A percentile compares a stretch with the other conserved stretches of the same genome.
Conservation (phyloP, 768 basidiomycete genomes). For the Amanita jacksonii region DNA sequence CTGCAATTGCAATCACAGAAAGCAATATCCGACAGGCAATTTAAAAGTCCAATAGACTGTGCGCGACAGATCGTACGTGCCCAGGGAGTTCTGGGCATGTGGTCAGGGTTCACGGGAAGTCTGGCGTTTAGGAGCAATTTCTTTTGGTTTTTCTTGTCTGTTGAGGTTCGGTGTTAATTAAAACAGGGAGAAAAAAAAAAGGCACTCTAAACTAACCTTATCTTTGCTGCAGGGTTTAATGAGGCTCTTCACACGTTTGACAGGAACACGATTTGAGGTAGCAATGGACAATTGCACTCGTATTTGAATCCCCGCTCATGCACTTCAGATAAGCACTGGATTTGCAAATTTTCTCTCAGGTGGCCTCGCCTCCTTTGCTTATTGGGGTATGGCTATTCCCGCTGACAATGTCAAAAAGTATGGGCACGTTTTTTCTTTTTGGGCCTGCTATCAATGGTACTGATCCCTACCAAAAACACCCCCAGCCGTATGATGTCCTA, state of each 20-base stretch:
- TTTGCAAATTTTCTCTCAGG: slow-evolving; percentile 58
- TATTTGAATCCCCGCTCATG: too few relatives aligned
- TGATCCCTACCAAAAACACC: background rate
- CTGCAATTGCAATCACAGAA: slow-evolving; percentile 59
- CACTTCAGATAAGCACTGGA: slow-evolving; percentile 47
- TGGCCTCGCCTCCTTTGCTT: slow-evolving; percentile 50
- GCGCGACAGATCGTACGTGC: slow-evolving; percentile 49
- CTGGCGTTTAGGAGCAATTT: slow-evolving; percentile 67
- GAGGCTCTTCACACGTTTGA: slow-evolving; percentile 43
- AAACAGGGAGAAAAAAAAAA: too few relatives aligned
- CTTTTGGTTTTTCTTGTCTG: slow-evolving; percentile 69
- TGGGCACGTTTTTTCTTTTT: background rate
- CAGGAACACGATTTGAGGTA: slow-evolving; percentile 56
- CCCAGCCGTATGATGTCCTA: slow-evolving; percentile 57
- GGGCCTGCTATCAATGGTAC: background rate
- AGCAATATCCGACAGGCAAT: slow-evolving; percentile 39
- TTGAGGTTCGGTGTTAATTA: slow-evolving; percentile 37
- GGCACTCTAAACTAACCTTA: slow-evolving; percentile 16
- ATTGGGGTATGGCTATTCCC: slow-evolving; percentile 63
- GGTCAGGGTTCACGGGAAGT: slow-evolving; percentile 68
- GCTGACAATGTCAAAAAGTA: slow-evolving; percentile 82
- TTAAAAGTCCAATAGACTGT: slow-evolving; percentile 59
- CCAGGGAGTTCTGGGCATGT: slow-evolving; percentile 60
- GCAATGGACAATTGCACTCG: too few relatives aligned
- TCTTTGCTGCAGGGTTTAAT: slow-evolving; percentile 40